Evolutionary conservation across 345 rosid genomes (phyloP).

Genomic region (Durio zibethinus): DNA sequence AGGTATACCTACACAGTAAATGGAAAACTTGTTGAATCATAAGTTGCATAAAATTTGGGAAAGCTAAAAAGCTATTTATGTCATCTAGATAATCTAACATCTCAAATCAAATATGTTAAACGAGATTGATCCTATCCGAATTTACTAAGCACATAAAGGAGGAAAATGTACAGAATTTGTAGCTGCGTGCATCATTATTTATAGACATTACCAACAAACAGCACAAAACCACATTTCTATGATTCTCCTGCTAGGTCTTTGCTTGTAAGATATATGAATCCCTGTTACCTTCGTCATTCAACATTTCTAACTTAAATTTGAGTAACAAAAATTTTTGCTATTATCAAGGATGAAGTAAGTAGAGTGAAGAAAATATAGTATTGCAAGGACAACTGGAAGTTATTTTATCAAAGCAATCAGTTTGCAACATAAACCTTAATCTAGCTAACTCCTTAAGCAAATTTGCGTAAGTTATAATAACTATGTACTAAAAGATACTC

Average conservation of each 20-base stretch:
- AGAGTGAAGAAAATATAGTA: too few species aligned
- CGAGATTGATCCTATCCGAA: background rate
- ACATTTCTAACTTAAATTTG: too few species aligned
- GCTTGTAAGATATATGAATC: background rate
- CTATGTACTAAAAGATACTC: background rate
- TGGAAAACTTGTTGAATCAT: background rate
- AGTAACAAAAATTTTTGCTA: too few species aligned
- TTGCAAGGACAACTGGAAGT: too few species aligned
- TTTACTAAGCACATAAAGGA: background rate
- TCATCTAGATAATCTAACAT: background rate
- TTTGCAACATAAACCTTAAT: background rate
- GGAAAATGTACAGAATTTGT: background rate
- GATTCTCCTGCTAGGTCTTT: too few species aligned
- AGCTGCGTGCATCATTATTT: too few species aligned
- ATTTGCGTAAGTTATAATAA: background rate
- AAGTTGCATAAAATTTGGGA: background rate
- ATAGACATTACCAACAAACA: too few species aligned
- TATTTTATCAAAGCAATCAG: too few species aligned
- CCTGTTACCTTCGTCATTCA: too few species aligned
- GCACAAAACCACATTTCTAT: too few species aligned
- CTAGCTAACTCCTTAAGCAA: background rate
- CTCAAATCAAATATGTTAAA: background rate
- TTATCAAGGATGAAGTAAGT: too few species aligned
- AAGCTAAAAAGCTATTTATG: background rate
- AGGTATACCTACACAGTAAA: conserved; percentile 37